Conservation (phyloP, 805 yeast genomes). For the Teunomyces tritomae region DNA sequence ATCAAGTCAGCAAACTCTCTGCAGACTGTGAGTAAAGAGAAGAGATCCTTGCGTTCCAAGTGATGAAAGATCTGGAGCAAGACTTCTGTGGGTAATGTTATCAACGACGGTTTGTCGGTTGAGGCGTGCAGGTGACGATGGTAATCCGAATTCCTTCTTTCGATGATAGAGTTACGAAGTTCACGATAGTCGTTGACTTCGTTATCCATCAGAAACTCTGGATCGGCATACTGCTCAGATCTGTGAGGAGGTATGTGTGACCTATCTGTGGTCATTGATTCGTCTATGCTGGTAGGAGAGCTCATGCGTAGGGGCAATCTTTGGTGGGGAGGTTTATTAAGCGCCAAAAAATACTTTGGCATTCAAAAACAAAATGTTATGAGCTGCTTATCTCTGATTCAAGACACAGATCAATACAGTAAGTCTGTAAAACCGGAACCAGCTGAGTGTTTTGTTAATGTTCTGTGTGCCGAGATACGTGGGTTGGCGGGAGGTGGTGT, state of each 20-base stretch:
- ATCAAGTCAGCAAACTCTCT: conserved; percentile 75
- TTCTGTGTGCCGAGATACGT: neutral
- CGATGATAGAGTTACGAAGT: conserved; percentile 32
- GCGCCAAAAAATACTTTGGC: neutral
- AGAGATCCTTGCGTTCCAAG: conserved; percentile 59
- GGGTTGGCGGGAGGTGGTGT: neutral
- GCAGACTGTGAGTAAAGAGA: conserved; percentile 68
- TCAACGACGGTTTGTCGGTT: conserved; percentile 30
- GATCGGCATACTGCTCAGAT: conserved; percentile 2
- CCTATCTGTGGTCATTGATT: conserved; percentile 7
- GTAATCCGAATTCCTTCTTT: conserved; percentile 21
- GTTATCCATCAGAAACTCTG: conserved; percentile 33
- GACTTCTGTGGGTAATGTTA: conserved; percentile 58
- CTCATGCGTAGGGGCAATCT: conserved; percentile 13
- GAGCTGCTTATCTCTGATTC: neutral
- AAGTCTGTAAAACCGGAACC: neutral
- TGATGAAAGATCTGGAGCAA: conserved; percentile 64
- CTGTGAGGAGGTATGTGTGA: neutral
- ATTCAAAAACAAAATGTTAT: neutral
- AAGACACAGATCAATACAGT: neutral
- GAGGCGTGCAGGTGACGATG: conserved; percentile 1
- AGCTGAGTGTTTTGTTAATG: neutral
- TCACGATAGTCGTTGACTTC: conserved; percentile 35
- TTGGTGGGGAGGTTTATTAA: neutral
- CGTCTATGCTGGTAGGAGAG: conserved; percentile 17